Evolutionary conservation across 2,329 filamentous ascomycete species (phyloP).

Genomic region (Venturia effusa): DNA sequence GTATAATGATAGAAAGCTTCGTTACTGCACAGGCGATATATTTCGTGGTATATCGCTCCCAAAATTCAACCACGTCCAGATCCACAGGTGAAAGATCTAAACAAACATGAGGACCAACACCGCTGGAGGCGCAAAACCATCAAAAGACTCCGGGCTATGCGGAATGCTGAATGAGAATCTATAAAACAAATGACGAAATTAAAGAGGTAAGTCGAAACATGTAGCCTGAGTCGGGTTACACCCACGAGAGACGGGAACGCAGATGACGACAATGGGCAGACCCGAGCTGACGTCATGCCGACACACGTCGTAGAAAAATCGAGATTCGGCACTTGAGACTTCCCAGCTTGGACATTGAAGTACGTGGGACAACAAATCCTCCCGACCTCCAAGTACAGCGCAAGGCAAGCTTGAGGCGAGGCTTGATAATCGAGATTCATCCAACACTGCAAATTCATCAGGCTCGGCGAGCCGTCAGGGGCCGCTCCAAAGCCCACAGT

Average conservation of each 20-base stretch:
- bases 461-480: background rate
- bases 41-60: constrained; percentile 4
- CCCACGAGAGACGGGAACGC: no score
- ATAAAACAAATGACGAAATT: background rate
- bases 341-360: background rate
- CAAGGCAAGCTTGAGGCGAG: background rate
- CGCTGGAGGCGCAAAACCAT: no score
- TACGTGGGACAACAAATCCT: background rate
- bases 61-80: background rate
- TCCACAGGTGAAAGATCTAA: background rate
- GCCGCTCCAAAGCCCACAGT: background rate
- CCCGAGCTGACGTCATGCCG: background rate
- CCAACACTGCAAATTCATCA: background rate
- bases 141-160: background rate
- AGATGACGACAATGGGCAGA: no score
- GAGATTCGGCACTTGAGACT: background rate
- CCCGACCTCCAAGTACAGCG: background rate
- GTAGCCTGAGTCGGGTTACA: no score
- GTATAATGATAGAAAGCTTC: background rate
- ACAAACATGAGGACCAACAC: background rate
- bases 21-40: background rate
- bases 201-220: background rate
- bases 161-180: background rate
- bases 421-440: background rate
- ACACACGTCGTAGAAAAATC: background rate